phyloP scores from a whole-genome alignment of 1,139 yeast genomes.

The Candida dubliniensis region DNA sequence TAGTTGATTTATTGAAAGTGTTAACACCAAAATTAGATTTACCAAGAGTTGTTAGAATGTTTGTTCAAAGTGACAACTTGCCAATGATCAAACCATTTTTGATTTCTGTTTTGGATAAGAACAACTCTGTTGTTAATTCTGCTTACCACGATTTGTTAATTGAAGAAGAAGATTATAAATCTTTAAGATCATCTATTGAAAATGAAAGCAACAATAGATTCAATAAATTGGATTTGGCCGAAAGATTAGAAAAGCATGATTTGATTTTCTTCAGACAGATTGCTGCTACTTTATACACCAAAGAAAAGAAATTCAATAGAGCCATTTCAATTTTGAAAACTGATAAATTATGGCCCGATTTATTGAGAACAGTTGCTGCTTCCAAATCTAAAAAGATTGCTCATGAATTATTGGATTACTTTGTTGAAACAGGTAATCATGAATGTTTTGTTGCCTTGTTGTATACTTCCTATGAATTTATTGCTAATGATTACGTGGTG shows the following conservation, averaged over 20 bases:
- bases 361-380: conserved; percentile 87
- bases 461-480: conserved; percentile 79
- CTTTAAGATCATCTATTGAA: conserved; percentile 84
- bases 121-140: conserved; percentile 85
- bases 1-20: conserved; percentile 82
- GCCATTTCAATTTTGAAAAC: conserved; percentile 85
- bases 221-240: conserved; percentile 90
- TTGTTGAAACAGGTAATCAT: conserved; percentile 95
- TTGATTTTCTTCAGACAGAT: conserved; percentile 92
- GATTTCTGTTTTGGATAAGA: conserved; percentile 86
- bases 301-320: conserved; percentile 90
- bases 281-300: conserved; percentile 90
- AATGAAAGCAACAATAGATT: conserved; percentile 77
- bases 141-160: conserved; percentile 95
- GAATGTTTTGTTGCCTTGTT: conserved; percentile 92
- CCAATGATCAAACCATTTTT: conserved; percentile 95
- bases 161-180: conserved; percentile 94
- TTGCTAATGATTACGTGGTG: conserved; percentile 79
- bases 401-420: conserved; percentile 84
- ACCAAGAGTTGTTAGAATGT: conserved; percentile 92
- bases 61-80: conserved; percentile 91
- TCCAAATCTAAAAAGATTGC: conserved; percentile 80
- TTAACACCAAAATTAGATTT: conserved; percentile 91
- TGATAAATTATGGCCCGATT: conserved; percentile 93
- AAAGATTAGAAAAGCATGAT: conserved; percentile 88